Evolutionary conservation across 208 protist genomes (phyloP).

Genomic region (Herpetomonas samuelpessoai): DNA sequence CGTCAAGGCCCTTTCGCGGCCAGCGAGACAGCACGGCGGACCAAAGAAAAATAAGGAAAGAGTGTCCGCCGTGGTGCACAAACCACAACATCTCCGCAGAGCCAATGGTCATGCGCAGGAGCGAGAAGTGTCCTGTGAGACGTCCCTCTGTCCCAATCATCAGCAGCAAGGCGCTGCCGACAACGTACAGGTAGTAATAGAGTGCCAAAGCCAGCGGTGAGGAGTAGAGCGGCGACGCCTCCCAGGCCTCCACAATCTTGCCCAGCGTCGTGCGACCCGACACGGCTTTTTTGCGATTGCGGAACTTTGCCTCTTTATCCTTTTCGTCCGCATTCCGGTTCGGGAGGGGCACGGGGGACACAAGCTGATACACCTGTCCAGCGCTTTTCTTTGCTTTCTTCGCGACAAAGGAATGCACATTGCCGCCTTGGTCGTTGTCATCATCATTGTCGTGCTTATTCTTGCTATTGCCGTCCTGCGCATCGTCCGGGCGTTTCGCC

Average conservation of each 20-base stretch:
- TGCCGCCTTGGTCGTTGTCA: conserved; percentile 23
- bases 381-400: background rate
- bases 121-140: conserved; percentile 36
- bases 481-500: background rate
- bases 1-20: conserved; percentile 13
- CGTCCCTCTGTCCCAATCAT: conserved; percentile 32
- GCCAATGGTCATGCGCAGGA: conserved; percentile 26
- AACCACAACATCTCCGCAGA: conserved; percentile 45
- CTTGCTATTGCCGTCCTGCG: background rate
- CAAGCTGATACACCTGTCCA: background rate
- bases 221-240: conserved; percentile 37
- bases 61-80: conserved; percentile 43
- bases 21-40: conserved; percentile 33
- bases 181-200: conserved; percentile 53
- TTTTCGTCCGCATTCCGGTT: background rate
- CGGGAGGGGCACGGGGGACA: conserved; percentile 1
- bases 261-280: conserved; percentile 18
- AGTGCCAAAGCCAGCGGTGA: conserved; percentile 39
- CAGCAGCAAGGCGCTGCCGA: conserved; percentile 33
- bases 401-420: background rate
- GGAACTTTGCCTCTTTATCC: conserved; percentile 1
- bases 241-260: conserved; percentile 21
- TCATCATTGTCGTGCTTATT: background rate
- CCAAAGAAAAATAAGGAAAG: conserved; percentile 48
- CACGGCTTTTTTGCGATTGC: conserved; percentile 17